Evolutionary conservation across 2,329 filamentous ascomycete genomes (phyloP).

Genomic region (Dichotomopilus funicola): DNA sequence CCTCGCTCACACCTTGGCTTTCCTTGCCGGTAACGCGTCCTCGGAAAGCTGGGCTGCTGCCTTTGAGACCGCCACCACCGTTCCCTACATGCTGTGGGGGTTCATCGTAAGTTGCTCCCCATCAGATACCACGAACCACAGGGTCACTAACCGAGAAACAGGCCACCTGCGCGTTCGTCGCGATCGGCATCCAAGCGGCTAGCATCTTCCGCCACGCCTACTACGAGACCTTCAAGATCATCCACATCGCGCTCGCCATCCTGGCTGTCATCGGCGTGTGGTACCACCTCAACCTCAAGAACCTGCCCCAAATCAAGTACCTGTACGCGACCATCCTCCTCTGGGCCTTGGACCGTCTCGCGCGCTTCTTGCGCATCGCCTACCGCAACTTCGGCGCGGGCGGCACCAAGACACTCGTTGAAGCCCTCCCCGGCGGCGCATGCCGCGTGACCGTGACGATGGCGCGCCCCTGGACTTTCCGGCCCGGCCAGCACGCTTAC

Average conservation of each 20-base stretch:
- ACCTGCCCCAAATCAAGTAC: slow-evolving; percentile 51
- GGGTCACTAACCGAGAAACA: slow-evolving; percentile 26
- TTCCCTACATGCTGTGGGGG: slow-evolving; percentile 51
- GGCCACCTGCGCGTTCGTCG: slow-evolving; percentile 54
- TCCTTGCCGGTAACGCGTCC: slow-evolving; percentile 39
- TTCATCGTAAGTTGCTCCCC: slow-evolving; percentile 48
- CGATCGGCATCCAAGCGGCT: slow-evolving; percentile 60
- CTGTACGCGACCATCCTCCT: slow-evolving; percentile 56
- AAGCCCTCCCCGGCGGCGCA: slow-evolving; percentile 70
- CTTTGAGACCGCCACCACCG: slow-evolving; percentile 32
- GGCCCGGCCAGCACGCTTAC: slow-evolving; percentile 71
- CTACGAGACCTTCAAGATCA: slow-evolving; percentile 69
- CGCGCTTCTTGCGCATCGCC: slow-evolving; percentile 53
- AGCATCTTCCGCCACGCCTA: slow-evolving; percentile 69
- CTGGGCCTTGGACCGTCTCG: slow-evolving; percentile 59
- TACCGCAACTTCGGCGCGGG: slow-evolving; percentile 62
- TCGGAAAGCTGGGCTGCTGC: slow-evolving; percentile 43
- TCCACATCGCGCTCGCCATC: slow-evolving; percentile 61
- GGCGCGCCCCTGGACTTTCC: slow-evolving; percentile 70
- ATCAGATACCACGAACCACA: too few relatives aligned
- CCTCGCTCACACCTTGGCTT: slow-evolving; percentile 59
- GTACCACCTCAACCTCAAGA: slow-evolving; percentile 55
- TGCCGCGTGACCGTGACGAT: slow-evolving; percentile 66
- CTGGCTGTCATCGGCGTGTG: slow-evolving; percentile 57
- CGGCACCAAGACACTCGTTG: slow-evolving; percentile 62